phyloP scores from a whole-genome alignment of 352 stramenopile genomes.

The Blastocystis sp. region DNA sequence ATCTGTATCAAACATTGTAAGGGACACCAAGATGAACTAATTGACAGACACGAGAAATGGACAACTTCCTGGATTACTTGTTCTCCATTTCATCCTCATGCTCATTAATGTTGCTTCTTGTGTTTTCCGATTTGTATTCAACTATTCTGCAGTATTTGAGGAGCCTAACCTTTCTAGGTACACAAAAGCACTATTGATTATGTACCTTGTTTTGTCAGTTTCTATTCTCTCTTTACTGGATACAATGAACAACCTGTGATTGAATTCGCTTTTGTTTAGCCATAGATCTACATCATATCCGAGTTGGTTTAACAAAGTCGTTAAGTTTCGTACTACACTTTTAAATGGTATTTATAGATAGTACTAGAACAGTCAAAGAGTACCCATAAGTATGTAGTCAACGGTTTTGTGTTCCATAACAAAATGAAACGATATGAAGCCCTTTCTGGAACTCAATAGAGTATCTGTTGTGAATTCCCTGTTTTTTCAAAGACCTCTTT shows the following conservation, averaged over 20 bases:
- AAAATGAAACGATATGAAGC: constrained; percentile 22
- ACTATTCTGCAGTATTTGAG: background rate
- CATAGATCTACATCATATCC: background rate
- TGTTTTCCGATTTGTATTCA: background rate
- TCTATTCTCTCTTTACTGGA: constrained; percentile 25
- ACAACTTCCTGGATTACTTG: background rate
- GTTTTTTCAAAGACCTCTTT: background rate
- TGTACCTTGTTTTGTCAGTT: background rate
- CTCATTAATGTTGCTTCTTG: background rate
- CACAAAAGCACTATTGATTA: background rate
- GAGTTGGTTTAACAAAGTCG: background rate
- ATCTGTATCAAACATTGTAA: constrained; percentile 14
- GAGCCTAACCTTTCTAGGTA: background rate
- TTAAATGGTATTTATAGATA: background rate
- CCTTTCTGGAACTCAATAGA: background rate
- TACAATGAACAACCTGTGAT: constrained; percentile 15
- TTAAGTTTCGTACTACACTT: background rate
- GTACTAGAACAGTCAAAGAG: constrained; percentile 8
- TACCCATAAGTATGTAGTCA: background rate
- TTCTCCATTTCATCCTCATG: background rate
- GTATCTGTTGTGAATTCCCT: background rate
- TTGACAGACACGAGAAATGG: background rate
- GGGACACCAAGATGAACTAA: background rate
- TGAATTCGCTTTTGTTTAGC: background rate
- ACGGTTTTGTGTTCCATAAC: constrained; percentile 44